Evolutionary conservation across 78 protist genomes (phyloP), one percentile per base, ranked within the genome.

Genomic region (Protostelium mycophagum): DNA sequence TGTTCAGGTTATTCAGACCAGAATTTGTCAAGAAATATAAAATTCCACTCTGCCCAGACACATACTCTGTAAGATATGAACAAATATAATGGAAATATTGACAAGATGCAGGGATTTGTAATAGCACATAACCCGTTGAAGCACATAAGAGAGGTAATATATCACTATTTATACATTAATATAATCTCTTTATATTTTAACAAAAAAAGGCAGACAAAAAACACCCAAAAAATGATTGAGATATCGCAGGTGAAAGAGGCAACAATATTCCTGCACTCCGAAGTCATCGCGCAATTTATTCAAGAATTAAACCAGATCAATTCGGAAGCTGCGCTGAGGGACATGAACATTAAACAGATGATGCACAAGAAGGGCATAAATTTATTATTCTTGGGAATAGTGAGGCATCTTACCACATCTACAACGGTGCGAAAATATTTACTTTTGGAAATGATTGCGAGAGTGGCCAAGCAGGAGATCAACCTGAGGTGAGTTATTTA

Each of bases 11-110:
- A 36, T 88, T 93, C 83, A 37, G 93, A 83, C 39, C 86, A 10
- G 95, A 93, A 38, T 90, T 93, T 93, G 88, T 93, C 38, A 93
- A 88, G 28, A 90, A 38, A 37, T 93, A 93, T 34, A 89, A 93
- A 5, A 38, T 73, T 1, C 92, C 86, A 34, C 73, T 93, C 29
- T 89, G 93, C 37, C 35, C 95, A 0, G 95, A 93, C n/a, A 84
- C 95, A 28, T 93, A 87, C 36, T 89, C 95, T 36, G 89, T 51
- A 16, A 51, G 73, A n/a, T n/a, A n/a, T 51, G 73, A 16, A 51
- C 31, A 16, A 16, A 51, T 51, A 16, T 51, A 16, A 25, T 5
- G 16, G 73, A 51, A 25, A 51, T 51, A 25, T 16, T 51, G 73
- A 51, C 16, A 51, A 25, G 73, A 51, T 51, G 5, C 73, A 51